phyloP scores from a whole-genome alignment of 345 rosid species.

The Citrus cavaleriei region DNA sequence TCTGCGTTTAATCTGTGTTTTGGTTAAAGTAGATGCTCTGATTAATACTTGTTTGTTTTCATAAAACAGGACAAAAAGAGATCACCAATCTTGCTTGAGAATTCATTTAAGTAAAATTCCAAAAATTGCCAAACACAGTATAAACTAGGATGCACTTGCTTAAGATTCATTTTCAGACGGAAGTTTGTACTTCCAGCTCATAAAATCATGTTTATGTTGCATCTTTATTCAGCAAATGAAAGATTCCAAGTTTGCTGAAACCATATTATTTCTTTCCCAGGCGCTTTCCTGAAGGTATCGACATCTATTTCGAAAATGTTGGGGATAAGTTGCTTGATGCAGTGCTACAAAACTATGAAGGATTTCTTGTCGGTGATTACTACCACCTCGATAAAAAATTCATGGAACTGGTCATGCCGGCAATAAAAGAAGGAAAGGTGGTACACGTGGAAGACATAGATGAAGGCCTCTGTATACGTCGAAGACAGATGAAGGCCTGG shows the following conservation, averaged over 20 bases:
- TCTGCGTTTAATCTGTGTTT: no score
- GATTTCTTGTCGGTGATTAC: not conserved
- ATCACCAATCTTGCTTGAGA: not conserved
- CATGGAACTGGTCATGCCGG: slow-evolving; percentile 35
- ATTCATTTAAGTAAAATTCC: no score
- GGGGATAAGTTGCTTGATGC: slow-evolving; percentile 27
- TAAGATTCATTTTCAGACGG: not conserved
- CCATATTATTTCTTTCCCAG: slow-evolving; percentile 14
- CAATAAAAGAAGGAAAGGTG: slow-evolving; percentile 39
- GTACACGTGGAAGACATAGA: not conserved
- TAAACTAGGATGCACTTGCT: no score
- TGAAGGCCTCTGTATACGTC: slow-evolving; percentile 13
- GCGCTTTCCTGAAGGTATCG: slow-evolving; percentile 58
- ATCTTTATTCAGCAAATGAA: no score
- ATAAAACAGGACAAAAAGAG: not conserved
- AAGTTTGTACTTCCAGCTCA: not conserved
- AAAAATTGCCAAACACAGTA: not conserved
- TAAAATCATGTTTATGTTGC: no score
- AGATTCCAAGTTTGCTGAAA: not conserved
- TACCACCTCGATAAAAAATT: slow-evolving; percentile 18
- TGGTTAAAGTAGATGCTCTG: no score
- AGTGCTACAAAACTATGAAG: slow-evolving; percentile 6
- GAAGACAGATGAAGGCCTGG: slow-evolving; percentile 54
- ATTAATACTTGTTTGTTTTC: not conserved
- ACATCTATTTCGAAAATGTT: slow-evolving; percentile 58